A percentile compares a stretch with the other conserved stretches of the same genome.
Evolutionary conservation across 225 moss, liverwort and hornwort genomes (phyloP).

Genomic region (Rhytidiadelphus loreus): DNA sequence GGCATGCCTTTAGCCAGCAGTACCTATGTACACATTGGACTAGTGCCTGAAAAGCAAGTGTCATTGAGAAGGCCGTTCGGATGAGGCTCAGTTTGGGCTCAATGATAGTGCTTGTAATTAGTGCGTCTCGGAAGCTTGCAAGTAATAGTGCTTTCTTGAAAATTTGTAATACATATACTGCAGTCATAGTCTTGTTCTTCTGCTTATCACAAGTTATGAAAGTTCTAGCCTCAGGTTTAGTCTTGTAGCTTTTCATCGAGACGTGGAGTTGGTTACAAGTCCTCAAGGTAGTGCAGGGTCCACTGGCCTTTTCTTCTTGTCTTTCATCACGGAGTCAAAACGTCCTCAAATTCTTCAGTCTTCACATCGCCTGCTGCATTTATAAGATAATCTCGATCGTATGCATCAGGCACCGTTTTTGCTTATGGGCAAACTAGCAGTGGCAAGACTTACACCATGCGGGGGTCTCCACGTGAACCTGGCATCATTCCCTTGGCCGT

Average conservation of each 20-base stretch:
- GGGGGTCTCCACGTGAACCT: conserved; percentile 64
- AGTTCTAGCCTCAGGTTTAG: neutral
- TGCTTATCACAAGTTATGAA: neutral
- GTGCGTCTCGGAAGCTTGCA: neutral
- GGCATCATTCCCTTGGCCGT: conserved; percentile 88
- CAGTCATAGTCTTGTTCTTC: neutral
- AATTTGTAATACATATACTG: neutral
- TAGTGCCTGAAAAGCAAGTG: neutral
- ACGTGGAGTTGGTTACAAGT: neutral
- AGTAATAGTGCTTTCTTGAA: neutral
- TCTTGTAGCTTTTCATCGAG: neutral
- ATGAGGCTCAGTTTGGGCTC: neutral
- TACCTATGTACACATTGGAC: neutral
- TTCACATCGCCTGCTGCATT: neutral
- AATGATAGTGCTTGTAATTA: neutral
- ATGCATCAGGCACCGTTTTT: conserved; percentile 78
- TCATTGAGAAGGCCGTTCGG: neutral
- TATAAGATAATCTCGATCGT: neutral
- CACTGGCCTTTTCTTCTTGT: neutral
- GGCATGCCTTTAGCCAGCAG: neutral
- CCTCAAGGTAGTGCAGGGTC: neutral
- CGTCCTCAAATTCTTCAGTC: neutral
- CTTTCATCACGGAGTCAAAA: neutral
- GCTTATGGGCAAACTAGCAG: conserved; percentile 98
- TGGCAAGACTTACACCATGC: conserved; percentile 97